These are phyloP conservation scores for Cryptococcus sp. DNA, from an alignment of 1,284 basidiomycete species.

Conservation along the genomic window DNA sequence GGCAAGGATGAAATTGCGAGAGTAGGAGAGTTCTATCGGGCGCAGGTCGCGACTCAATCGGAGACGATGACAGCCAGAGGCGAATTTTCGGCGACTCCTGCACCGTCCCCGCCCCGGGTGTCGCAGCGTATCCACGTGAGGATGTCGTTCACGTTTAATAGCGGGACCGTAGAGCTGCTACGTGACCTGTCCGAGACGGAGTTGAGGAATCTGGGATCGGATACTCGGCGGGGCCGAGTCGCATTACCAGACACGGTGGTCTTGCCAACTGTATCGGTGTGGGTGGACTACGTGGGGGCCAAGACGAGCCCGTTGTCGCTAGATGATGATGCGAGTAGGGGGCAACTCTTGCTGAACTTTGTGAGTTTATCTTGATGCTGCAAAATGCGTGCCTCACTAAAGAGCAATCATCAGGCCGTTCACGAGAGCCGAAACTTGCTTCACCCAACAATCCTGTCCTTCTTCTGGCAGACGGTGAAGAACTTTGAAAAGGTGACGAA, in stretches of 20 bases:
- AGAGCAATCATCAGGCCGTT: slow-evolving; percentile 58
- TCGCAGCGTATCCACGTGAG: slow-evolving; percentile 55
- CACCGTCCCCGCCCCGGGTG: background rate
- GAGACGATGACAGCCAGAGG: slow-evolving; percentile 28
- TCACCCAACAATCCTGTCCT: slow-evolving; percentile 73
- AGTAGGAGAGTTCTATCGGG: slow-evolving; percentile 53
- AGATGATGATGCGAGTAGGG: slow-evolving; percentile 10
- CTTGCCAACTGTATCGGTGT: slow-evolving; percentile 75
- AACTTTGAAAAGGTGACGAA: background rate
- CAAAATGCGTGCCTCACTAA: background rate
- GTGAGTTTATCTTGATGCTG: slow-evolving; percentile 15
- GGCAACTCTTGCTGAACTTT: slow-evolving; percentile 21
- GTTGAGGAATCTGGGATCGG: slow-evolving; percentile 6
- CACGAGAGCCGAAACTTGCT: slow-evolving; percentile 82
- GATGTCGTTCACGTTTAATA: slow-evolving; percentile 71
- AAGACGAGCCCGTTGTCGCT: background rate
- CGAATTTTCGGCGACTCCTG: slow-evolving; percentile 17
- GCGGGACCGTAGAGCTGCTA: slow-evolving; percentile 56
- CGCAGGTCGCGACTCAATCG: slow-evolving; percentile 30
- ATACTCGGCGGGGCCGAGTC: slow-evolving; percentile 9
- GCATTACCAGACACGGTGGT: slow-evolving; percentile 43
- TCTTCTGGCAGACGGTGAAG: slow-evolving; percentile 61
- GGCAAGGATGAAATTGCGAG: slow-evolving; percentile 73
- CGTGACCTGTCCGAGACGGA: slow-evolving; percentile 18
- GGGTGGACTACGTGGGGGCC: slow-evolving; percentile 58